Conservation (phyloP, 2,329 filamentous ascomycete genomes). For the Botrytis tulipae region DNA sequence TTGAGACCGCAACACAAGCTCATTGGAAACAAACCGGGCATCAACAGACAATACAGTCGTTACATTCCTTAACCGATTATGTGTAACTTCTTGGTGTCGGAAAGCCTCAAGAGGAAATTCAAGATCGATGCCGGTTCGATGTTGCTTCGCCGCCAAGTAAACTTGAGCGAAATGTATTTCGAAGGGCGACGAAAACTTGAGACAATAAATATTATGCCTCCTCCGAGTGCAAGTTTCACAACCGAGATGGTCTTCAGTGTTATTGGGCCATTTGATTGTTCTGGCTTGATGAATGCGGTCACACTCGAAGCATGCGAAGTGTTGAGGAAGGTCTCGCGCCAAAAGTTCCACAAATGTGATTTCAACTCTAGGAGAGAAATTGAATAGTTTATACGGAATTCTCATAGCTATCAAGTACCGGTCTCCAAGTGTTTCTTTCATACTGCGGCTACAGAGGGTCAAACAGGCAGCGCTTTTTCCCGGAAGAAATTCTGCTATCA, state of each 20-base stretch:
- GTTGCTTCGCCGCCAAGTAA: conserved; percentile 2
- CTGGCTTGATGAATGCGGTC: not conserved
- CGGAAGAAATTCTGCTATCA: conserved; percentile 19
- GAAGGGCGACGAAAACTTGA: not conserved
- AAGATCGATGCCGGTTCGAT: not conserved
- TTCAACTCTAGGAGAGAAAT: not conserved
- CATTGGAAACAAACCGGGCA: conserved; percentile 8
- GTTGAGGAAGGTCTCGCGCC: conserved; percentile 18
- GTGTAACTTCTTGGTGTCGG: not conserved
- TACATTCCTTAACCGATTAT: not conserved
- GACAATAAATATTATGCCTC: not conserved
- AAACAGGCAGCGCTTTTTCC: not conserved
- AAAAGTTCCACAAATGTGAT: not conserved
- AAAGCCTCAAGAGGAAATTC: conserved; percentile 10
- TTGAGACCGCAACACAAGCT: conserved; percentile 27
- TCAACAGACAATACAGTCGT: conserved; percentile 5
- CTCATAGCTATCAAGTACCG: not conserved
- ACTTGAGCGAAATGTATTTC: not conserved
- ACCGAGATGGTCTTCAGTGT: not conserved
- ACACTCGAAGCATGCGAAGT: conserved; percentile 9
- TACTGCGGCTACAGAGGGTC: not conserved
- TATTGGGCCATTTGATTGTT: not conserved
- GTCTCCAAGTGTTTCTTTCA: not conserved
- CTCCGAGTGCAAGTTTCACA: not conserved
- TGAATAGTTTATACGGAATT: not conserved